Evolutionary conservation across 2,329 filamentous ascomycete genomes (phyloP).

Genomic region (Alternaria metachromatica): DNA sequence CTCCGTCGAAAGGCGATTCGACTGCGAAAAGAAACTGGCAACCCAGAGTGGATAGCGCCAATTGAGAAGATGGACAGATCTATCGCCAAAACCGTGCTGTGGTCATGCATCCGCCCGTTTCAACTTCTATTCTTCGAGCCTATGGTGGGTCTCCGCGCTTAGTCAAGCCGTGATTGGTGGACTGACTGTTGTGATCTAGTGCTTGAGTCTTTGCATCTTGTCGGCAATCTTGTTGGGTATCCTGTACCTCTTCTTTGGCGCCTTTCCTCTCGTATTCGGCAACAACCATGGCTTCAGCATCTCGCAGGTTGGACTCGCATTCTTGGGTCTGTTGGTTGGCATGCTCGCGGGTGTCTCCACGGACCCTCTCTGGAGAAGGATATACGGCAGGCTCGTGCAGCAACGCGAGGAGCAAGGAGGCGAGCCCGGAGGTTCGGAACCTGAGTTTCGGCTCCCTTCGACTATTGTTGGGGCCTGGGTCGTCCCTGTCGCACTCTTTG

Average conservation of each 20-base stretch:
- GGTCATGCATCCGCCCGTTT: constrained; percentile 70
- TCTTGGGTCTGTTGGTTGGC: constrained; percentile 69
- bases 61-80: constrained; percentile 76
- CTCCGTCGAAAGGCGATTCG: constrained; percentile 74
- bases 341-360: constrained; percentile 69
- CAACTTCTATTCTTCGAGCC: constrained; percentile 81
- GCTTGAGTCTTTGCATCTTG: constrained; percentile 78
- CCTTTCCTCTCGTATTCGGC: constrained; percentile 80
- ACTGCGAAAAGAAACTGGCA: constrained; percentile 76
- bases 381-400: constrained; percentile 65
- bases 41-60: constrained; percentile 76
- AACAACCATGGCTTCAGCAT: constrained; percentile 77
- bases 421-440: constrained; percentile 69
- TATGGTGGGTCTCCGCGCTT: constrained; percentile 61
- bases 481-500: constrained; percentile 82
- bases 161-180: constrained; percentile 26
- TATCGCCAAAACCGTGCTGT: constrained; percentile 61
- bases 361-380: constrained; percentile 70
- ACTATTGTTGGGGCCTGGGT: constrained; percentile 71
- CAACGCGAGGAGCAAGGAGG: constrained; percentile 61
- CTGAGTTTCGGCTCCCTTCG: constrained; percentile 84
- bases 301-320: constrained; percentile 81
- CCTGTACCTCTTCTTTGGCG: constrained; percentile 89
- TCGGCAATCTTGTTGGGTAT: constrained; percentile 86
- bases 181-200: constrained; percentile 49